A percentile compares a stretch with the other conserved stretches of the same genome.
These are phyloP conservation scores for Rhododendron ferrugineum DNA, from an alignment of 148 eudicot genomes.

Conservation along the genomic window DNA sequence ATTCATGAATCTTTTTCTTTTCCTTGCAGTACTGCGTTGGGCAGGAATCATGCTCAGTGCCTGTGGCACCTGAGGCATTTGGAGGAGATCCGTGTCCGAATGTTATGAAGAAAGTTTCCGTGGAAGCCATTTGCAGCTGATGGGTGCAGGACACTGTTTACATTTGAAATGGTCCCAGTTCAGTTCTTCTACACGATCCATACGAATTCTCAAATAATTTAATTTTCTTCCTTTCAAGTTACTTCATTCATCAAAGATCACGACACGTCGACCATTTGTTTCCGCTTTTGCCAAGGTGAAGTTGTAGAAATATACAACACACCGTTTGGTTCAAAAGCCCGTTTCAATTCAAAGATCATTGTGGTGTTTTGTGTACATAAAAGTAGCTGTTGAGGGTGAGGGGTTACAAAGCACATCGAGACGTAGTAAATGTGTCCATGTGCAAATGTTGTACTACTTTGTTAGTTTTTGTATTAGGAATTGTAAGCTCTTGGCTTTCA, in stretches of 20 bases:
- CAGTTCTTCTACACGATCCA: not conserved
- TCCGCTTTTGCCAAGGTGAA: slow-evolving; percentile 34
- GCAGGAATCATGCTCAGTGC: slow-evolving; percentile 66
- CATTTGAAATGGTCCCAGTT: not conserved
- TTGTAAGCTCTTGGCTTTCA: slow-evolving; percentile 27
- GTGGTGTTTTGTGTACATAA: slow-evolving; percentile 17
- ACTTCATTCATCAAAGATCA: slow-evolving; percentile 13
- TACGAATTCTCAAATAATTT: not conserved
- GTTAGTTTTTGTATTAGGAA: not conserved
- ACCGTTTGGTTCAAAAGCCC: slow-evolving; percentile 25
- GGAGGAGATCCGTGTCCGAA: slow-evolving; percentile 99
- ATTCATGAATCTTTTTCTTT: not conserved
- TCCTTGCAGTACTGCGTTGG: slow-evolving; percentile 72
- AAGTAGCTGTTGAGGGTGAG: not conserved
- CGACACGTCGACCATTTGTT: slow-evolving; percentile 5
- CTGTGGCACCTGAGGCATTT: slow-evolving; percentile 65
- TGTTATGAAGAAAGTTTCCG: slow-evolving; percentile 86
- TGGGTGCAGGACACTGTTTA: not conserved
- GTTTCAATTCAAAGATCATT: slow-evolving; percentile 12
- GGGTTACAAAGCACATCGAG: slow-evolving; percentile 21
- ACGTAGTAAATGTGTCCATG: slow-evolving; percentile 27
- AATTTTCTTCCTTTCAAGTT: not conserved
- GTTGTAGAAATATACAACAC: slow-evolving; percentile 46
- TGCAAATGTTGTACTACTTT: slow-evolving; percentile 4
- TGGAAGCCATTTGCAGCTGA: slow-evolving; percentile 86